A percentile compares a stretch with the other conserved stretches of the same genome.
Evolutionary conservation across 257 asterid genomes (phyloP).

Genomic region (Knoxia roxburghii): DNA sequence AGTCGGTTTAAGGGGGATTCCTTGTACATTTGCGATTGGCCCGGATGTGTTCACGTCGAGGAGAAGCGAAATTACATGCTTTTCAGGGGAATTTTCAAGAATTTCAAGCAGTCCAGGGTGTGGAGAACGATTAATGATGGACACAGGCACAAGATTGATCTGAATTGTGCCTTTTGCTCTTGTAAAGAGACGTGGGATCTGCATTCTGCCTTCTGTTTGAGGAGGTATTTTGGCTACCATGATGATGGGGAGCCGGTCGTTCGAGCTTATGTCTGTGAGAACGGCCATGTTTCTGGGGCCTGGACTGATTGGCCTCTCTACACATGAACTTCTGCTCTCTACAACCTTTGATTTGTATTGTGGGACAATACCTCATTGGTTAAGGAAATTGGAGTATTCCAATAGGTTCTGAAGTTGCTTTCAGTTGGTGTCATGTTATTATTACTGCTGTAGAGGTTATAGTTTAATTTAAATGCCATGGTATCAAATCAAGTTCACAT

Average conservation of each 20-base stretch:
- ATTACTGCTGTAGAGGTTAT: not conserved
- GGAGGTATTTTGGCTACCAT: constrained; percentile 79
- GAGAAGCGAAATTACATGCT: constrained; percentile 91
- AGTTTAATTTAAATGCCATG: not conserved
- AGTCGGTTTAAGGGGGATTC: constrained; percentile 80
- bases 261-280: constrained; percentile 87
- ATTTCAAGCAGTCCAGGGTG: constrained; percentile 83
- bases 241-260: constrained; percentile 92
- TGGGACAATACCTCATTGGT: not conserved
- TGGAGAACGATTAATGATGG: constrained; percentile 95
- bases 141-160: constrained; percentile 43
- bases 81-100: constrained; percentile 77
- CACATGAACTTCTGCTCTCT: constrained; percentile 28
- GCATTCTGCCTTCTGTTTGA: constrained; percentile 77
- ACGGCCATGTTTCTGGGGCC: constrained; percentile 92
- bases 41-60: constrained; percentile 77
- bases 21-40: constrained; percentile 84
- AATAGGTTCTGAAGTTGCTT: not conserved
- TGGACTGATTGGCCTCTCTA: constrained; percentile 96
- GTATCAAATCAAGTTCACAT: not conserved
- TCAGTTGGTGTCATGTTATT: not conserved
- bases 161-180: constrained; percentile 65
- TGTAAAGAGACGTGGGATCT: constrained; percentile 72
- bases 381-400: not conserved
- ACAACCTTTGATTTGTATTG: not conserved